phyloP scores from a whole-genome alignment of 345 rosid genomes.

The Sonneratia alba region DNA sequence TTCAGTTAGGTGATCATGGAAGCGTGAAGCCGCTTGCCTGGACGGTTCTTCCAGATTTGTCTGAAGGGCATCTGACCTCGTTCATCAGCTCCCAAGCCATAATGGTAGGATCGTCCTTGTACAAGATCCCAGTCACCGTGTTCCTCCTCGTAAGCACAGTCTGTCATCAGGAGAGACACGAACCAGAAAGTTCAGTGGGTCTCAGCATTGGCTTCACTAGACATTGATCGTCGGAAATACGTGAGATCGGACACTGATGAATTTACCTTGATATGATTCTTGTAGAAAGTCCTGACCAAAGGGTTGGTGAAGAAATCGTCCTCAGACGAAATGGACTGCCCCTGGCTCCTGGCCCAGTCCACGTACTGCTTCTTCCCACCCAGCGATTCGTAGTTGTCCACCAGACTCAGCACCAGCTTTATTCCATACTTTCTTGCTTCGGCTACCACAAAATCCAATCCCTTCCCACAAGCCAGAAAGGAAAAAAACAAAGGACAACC shows the following conservation, averaged over 20 bases:
- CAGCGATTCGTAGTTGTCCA: constrained; percentile 41
- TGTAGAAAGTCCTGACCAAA: constrained; percentile 36
- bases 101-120: constrained; percentile 58
- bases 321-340: constrained; percentile 35
- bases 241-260: too few relatives aligned
- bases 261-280: constrained; percentile 42
- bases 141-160: constrained; percentile 47
- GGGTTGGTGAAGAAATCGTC: constrained; percentile 56
- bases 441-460: constrained; percentile 63
- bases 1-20: too few relatives aligned
- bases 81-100: constrained; percentile 88
- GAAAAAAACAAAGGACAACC: too few relatives aligned
- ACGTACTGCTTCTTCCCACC: constrained; percentile 56
- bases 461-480: constrained; percentile 14
- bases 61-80: constrained; percentile 53
- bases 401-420: constrained; percentile 48
- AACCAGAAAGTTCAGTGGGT: neutral
- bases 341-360: constrained; percentile 47
- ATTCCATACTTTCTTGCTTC: constrained; percentile 53
- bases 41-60: constrained; percentile 43
- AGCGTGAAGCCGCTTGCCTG: constrained; percentile 23
- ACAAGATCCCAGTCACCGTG: constrained; percentile 47
- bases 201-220: too few relatives aligned
- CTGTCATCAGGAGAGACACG: constrained; percentile 13
- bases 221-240: too few relatives aligned